These are phyloP conservation scores for apple (Malus domestica) DNA, from an alignment of 306 rosid species.

Conservation along the genomic window ASM211411v1 NC_041789.1:27305501-27306000, in stretches of 20 bases:
- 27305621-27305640: background rate
- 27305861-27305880: no score
- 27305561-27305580: background rate
- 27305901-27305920: constrained; percentile 33
- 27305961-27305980: background rate
- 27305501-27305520: background rate
- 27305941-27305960: constrained; percentile 11
- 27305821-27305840: no score
- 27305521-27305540: background rate
- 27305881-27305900: background rate
- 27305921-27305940: constrained; percentile 14
- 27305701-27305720: constrained; percentile 15
- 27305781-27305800: no score
- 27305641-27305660: background rate
- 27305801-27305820: fast-evolving
- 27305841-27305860: no score
- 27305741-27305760: constrained; percentile 35
- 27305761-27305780: background rate
- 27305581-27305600: background rate
- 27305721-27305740: constrained; percentile 45
- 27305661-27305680: background rate
- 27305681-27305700: constrained; percentile 2
- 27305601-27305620: constrained; percentile 1
- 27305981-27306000: background rate
- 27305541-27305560: background rate